Percentiles rank a stretch among this genome's conserved stretches.
Evolutionary conservation across 1,284 basidiomycete genomes (phyloP).

Genomic region (Trichosporon sp.): DNA sequence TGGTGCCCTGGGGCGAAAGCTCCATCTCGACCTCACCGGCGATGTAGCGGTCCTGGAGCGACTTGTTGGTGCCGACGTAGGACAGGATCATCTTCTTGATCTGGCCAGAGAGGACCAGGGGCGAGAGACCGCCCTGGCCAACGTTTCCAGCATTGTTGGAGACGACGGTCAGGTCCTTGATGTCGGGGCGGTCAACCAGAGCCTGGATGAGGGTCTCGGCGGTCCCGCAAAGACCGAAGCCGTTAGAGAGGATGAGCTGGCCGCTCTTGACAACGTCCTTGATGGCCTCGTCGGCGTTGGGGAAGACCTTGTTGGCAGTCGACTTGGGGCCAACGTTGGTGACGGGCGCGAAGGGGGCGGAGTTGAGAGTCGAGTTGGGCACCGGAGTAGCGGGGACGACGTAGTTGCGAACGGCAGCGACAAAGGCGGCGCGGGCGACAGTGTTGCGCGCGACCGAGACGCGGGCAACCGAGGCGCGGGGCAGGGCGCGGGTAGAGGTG

Average conservation of each 20-base stretch:
- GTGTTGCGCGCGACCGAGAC: constrained; percentile 10
- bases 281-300: constrained; percentile 71
- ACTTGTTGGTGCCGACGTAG: constrained; percentile 64
- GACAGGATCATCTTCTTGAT: constrained; percentile 79
- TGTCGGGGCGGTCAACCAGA: constrained; percentile 64
- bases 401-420: constrained; percentile 11
- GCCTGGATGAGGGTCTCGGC: constrained; percentile 79
- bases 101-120: constrained; percentile 65
- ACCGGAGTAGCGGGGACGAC: constrained; percentile 13
- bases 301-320: constrained; percentile 61
- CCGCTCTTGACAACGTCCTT: constrained; percentile 69
- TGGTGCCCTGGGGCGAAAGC: constrained; percentile 84
- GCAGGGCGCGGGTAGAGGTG: constrained; percentile 18
- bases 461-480: constrained; percentile 17
- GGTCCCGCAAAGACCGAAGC: constrained; percentile 47
- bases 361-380: constrained; percentile 16
- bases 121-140: constrained; percentile 70
- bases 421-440: not conserved
- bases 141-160: constrained; percentile 82
- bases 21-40: constrained; percentile 76
- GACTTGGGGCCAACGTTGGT: constrained; percentile 29
- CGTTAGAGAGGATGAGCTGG: constrained; percentile 70
- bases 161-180: constrained; percentile 69
- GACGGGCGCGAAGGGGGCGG: constrained; percentile 12
- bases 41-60: constrained; percentile 60